Percentiles rank a stretch among this genome's conserved stretches.
Evolutionary conservation across 306 rosid genomes (phyloP).

Genomic region (Prunus campanulata): DNA sequence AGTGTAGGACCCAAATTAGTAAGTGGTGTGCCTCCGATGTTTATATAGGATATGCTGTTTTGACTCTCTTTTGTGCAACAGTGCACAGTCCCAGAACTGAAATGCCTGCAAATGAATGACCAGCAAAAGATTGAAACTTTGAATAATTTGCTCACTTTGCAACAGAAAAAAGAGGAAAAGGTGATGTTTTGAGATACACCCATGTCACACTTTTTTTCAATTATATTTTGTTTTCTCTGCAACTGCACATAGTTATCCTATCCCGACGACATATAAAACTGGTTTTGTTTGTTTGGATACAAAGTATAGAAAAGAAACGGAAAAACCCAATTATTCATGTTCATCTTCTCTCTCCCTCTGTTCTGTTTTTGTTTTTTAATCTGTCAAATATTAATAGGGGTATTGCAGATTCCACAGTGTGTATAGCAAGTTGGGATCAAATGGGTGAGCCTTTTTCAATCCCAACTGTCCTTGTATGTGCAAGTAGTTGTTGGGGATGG

Average conservation of each 20-base stretch:
- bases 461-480: slow-evolving; percentile 63
- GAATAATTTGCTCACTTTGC: slow-evolving; percentile 8
- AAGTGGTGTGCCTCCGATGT: background rate
- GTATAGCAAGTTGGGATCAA: slow-evolving; percentile 53
- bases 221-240: slow-evolving; percentile 3
- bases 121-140: slow-evolving; percentile 14
- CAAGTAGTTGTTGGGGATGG: slow-evolving; percentile 70
- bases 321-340: slow-evolving; percentile 12
- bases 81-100: slow-evolving; percentile 9
- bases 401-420: slow-evolving; percentile 30
- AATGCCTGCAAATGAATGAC: slow-evolving; percentile 3
- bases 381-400: slow-evolving; percentile 64
- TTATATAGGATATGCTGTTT: background rate
- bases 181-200: slow-evolving; percentile 19
- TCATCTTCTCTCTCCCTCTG: slow-evolving; percentile 39
- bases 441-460: slow-evolving; percentile 33
- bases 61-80: slow-evolving; percentile 1
- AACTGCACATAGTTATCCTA: slow-evolving; percentile 17
- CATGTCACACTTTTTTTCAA: slow-evolving; percentile 4
- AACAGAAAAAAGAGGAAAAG: slow-evolving; percentile 10
- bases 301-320: slow-evolving; percentile 1
- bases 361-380: slow-evolving; percentile 1
- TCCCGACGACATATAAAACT: background rate
- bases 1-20: background rate
- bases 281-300: slow-evolving; percentile 9